These are phyloP conservation scores for Agrostemma githago DNA, from an alignment of 148 eudicot species.

Conservation along the genomic window DNA sequence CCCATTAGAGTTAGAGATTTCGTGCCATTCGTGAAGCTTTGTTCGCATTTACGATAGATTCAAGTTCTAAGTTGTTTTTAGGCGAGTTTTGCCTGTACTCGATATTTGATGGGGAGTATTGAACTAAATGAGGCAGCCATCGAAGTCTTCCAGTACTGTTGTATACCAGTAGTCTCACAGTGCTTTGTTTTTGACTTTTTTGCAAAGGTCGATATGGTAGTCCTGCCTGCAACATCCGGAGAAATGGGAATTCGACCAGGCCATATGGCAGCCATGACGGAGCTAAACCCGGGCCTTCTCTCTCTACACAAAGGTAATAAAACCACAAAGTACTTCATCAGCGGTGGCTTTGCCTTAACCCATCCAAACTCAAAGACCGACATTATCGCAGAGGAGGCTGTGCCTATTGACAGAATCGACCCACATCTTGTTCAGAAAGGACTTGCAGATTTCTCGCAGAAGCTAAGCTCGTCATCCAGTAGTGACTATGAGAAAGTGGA, in stretches of 20 bases:
- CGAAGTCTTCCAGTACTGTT: not conserved
- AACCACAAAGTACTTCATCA: constrained; percentile 53
- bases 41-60: too few species aligned
- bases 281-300: constrained; percentile 66
- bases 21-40: too few species aligned
- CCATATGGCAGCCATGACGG: constrained; percentile 61
- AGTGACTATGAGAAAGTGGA: constrained; percentile 63
- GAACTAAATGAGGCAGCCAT: too few species aligned
- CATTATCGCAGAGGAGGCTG: constrained; percentile 57
- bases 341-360: constrained; percentile 69
- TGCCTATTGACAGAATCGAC: constrained; percentile 56
- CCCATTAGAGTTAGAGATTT: too few species aligned
- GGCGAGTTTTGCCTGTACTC: too few species aligned
- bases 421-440: constrained; percentile 53
- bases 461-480: constrained; percentile 58
- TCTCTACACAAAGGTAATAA: constrained; percentile 60
- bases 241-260: constrained; percentile 84
- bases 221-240: constrained; percentile 70
- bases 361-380: constrained; percentile 63
- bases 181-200: not conserved
- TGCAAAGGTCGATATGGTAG: constrained; percentile 72
- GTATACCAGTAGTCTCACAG: not conserved
- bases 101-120: too few species aligned
- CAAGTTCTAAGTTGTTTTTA: too few species aligned
- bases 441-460: constrained; percentile 62